Evolutionary conservation across 148 eudicot genomes (phyloP).

Genomic region (Cornus florida): DNA sequence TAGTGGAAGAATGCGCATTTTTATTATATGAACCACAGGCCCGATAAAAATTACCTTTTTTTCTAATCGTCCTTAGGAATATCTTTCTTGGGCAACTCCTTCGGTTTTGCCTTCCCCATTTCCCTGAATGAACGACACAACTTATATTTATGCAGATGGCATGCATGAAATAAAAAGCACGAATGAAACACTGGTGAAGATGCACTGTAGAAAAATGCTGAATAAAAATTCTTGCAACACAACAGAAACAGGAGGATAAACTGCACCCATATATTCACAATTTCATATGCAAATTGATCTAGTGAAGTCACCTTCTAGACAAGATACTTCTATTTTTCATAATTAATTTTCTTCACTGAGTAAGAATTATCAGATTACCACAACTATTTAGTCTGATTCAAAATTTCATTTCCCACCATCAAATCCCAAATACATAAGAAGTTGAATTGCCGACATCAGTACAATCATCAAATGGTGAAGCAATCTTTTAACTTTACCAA

Average conservation of each 20-base stretch:
- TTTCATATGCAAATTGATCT: not conserved
- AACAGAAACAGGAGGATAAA: not conserved
- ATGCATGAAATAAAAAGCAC: not conserved
- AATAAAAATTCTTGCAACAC: not conserved
- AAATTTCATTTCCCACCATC: not conserved
- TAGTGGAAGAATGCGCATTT: constrained; percentile 1
- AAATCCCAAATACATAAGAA: not conserved
- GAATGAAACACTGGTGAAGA: not conserved
- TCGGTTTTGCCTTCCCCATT: constrained; percentile 50
- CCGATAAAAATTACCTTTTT: constrained; percentile 12
- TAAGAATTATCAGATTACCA: not conserved
- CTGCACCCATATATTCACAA: not conserved
- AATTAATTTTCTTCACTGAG: not conserved
- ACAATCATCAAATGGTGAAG: not conserved
- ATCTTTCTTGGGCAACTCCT: constrained; percentile 49
- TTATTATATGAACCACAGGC: not conserved
- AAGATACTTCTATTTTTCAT: not conserved
- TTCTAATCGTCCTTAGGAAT: constrained; percentile 43
- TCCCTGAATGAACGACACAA: constrained; percentile 20
- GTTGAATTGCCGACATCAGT: not conserved
- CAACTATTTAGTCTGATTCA: not conserved
- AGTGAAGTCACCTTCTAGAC: not conserved
- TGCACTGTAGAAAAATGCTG: not conserved
- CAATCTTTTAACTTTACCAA: not conserved
- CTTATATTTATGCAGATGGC: not conserved